These are phyloP conservation scores for Saksenaea oblongispora DNA, from an alignment of 371 early-diverging fungal species.

Conservation along the genomic window DNA sequence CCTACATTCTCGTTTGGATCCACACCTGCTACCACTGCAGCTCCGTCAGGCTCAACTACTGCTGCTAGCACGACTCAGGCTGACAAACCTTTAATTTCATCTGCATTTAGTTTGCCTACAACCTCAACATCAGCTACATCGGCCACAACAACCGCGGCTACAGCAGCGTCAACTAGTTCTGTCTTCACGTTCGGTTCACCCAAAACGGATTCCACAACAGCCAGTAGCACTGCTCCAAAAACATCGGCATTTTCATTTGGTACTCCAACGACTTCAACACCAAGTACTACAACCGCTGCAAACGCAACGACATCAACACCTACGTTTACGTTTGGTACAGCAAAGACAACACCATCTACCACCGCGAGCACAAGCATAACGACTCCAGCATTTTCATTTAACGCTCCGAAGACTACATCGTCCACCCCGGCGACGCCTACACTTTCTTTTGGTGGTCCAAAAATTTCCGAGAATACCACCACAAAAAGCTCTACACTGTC, in stretches of 20 bases:
- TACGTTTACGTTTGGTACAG: slow-evolving; percentile 1
- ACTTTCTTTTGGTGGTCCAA: not conserved
- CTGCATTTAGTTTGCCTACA: not conserved
- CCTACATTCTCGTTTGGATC: slow-evolving; percentile 16
- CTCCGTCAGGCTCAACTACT: not conserved
- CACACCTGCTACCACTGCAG: not conserved
- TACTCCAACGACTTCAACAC: not conserved
- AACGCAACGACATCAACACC: slow-evolving; percentile 2
- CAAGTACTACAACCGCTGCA: not conserved
- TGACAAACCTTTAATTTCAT: no score
- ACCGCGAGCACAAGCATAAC: not conserved
- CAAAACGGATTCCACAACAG: not conserved
- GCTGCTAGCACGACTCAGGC: not conserved
- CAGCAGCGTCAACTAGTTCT: slow-evolving; percentile 1
- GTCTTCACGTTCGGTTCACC: slow-evolving; percentile 15
- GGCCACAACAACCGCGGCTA: not conserved
- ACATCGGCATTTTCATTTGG: not conserved
- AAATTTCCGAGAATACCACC: not conserved
- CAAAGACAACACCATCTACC: not conserved
- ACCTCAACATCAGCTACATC: not conserved
- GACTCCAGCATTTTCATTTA: slow-evolving; percentile 1
- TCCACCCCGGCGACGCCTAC: not conserved
- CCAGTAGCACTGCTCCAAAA: slow-evolving; percentile 1
- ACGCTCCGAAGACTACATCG: not conserved
- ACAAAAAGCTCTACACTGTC: not conserved